Percentiles rank a stretch among this genome's conserved stretches.
Evolutionary conservation across 2,329 filamentous ascomycete genomes (phyloP).

Genomic region (Byssoonygena ceratinophila): DNA sequence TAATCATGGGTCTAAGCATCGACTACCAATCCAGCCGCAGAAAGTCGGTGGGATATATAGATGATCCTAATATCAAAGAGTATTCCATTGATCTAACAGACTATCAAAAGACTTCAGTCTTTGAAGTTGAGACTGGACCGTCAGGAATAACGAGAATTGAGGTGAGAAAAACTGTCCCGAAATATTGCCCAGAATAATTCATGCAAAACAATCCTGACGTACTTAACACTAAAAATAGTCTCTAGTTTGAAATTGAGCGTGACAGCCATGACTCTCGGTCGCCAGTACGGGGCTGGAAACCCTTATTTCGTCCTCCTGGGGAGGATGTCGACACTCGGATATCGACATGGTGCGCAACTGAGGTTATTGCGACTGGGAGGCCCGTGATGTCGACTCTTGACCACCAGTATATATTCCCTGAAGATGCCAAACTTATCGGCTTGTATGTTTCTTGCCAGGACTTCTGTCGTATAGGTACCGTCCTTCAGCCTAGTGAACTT

Average conservation of each 20-base stretch:
- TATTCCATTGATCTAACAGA: not conserved
- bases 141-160: not conserved
- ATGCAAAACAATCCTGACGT: not conserved
- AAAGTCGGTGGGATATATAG: not conserved
- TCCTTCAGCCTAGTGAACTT: not conserved
- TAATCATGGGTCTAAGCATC: not conserved
- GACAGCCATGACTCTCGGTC: not conserved
- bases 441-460: constrained; percentile 2
- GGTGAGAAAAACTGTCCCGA: not conserved
- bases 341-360: not conserved
- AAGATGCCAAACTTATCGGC: not conserved
- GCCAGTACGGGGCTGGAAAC: not conserved
- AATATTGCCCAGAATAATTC: not conserved
- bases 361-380: not conserved
- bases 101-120: not conserved
- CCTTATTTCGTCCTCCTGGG: not conserved
- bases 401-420: not conserved
- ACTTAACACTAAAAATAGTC: not conserved
- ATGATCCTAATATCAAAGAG: not conserved
- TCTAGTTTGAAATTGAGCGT: not conserved
- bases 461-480: not conserved
- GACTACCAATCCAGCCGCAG: constrained; percentile 1
- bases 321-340: not conserved
- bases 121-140: not conserved
- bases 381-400: not conserved